A percentile compares a stretch with the other conserved stretches of the same genome.
Evolutionary conservation across 2,329 filamentous ascomycete genomes (phyloP).

Genomic region (Alternaria ventricosa): DNA sequence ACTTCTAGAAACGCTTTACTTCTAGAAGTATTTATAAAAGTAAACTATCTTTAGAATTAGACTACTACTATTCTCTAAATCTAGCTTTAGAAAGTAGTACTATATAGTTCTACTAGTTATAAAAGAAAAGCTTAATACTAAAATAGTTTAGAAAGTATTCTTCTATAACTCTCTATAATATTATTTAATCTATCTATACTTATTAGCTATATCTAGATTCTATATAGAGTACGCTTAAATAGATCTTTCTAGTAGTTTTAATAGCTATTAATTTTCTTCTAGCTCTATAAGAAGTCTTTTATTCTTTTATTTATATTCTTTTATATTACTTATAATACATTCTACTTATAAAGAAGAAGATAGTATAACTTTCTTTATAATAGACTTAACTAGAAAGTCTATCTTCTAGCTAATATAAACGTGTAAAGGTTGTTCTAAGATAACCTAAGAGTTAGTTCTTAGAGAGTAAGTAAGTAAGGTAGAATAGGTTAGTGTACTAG

Average conservation of each 20-base stretch:
- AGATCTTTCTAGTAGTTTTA: background rate
- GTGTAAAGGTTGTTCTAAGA: too few species aligned
- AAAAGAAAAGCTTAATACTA: background rate
- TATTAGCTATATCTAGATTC: background rate
- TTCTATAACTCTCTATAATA: background rate
- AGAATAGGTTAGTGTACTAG: too few species aligned
- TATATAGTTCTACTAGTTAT: background rate
- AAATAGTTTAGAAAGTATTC: constrained; percentile 2
- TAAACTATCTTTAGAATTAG: background rate
- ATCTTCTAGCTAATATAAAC: background rate
- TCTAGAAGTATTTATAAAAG: background rate
- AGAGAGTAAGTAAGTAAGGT: too few species aligned
- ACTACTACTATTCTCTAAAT: background rate
- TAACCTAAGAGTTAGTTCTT: too few species aligned
- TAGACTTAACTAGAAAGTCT: constrained; percentile 1
- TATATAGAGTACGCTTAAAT: background rate
- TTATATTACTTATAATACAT: background rate
- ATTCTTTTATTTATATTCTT: constrained; percentile 4
- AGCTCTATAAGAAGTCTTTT: background rate
- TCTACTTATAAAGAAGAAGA: background rate
- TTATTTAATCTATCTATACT: background rate
- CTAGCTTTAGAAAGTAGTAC: background rate
- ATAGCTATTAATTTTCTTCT: background rate
- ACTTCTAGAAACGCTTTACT: background rate
- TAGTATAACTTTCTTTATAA: background rate